Percentiles rank a stretch among this genome's conserved stretches.
These are phyloP conservation scores for Rhizopus delemar DNA, from an alignment of 371 early-diverging fungal genomes.

Conservation along the genomic window DNA sequence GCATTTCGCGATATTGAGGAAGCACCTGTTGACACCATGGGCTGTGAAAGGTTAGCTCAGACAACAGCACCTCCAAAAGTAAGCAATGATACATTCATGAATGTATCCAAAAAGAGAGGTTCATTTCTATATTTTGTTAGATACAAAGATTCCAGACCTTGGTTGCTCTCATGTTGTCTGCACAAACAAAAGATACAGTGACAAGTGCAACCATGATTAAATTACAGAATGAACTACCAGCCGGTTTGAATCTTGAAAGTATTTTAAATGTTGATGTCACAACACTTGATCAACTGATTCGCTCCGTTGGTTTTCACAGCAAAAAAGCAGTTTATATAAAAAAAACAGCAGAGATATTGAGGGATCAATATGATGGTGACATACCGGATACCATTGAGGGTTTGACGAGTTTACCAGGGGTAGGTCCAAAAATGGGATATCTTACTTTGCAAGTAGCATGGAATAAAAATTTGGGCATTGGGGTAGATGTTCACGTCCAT, in stretches of 20 bases:
- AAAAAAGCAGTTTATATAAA: constrained; percentile 83
- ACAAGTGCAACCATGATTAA: constrained; percentile 78
- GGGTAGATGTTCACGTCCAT: constrained; percentile 99
- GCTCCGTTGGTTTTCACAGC: constrained; percentile 90
- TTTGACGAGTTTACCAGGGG: constrained; percentile 85
- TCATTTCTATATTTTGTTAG: constrained; percentile 22
- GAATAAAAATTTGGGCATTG: constrained; percentile 90
- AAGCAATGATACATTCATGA: background rate
- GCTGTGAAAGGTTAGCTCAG: constrained; percentile 83
- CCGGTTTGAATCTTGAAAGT: constrained; percentile 63
- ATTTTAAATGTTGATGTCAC: constrained; percentile 60
- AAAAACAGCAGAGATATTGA: constrained; percentile 71
- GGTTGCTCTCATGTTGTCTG: constrained; percentile 90
- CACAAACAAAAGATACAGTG: constrained; percentile 95
- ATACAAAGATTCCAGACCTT: constrained; percentile 86
- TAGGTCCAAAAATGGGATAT: constrained; percentile 97
- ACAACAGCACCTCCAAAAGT: constrained; percentile 26
- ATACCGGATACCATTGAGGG: constrained; percentile 84
- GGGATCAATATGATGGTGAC: constrained; percentile 77
- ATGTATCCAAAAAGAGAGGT: background rate
- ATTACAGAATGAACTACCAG: constrained; percentile 65
- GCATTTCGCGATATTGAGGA: constrained; percentile 57
- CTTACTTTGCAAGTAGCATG: constrained; percentile 86
- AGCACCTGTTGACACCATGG: constrained; percentile 97
- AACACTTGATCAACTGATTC: constrained; percentile 71